Percentiles rank a stretch among this genome's conserved stretches.
These are phyloP conservation scores for Vicia faba DNA, from an alignment of 306 rosid species.

Conservation along the genomic window DNA sequence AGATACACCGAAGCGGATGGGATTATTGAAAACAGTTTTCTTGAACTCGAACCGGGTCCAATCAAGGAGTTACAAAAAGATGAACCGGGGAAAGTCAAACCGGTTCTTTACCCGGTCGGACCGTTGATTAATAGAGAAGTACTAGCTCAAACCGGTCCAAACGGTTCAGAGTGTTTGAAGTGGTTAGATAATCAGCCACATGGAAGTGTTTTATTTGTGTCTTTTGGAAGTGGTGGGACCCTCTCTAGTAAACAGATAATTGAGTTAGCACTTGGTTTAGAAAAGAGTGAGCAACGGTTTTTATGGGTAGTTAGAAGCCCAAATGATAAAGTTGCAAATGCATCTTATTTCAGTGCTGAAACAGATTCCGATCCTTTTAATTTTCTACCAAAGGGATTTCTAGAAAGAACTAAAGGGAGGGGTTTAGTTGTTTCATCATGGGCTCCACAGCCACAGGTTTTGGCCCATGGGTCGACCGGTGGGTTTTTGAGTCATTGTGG, in stretches of 20 bases:
- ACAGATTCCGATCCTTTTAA: slow-evolving; percentile 34
- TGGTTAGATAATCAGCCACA: slow-evolving; percentile 71
- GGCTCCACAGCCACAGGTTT: slow-evolving; percentile 76
- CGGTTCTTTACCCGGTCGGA: slow-evolving; percentile 59
- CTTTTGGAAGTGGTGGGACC: slow-evolving; percentile 68
- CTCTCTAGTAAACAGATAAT: slow-evolving; percentile 38
- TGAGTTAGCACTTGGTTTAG: slow-evolving; percentile 56
- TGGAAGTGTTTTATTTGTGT: slow-evolving; percentile 53
- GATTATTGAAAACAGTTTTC: slow-evolving; percentile 55
- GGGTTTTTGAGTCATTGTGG: slow-evolving; percentile 85
- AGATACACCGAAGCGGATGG: slow-evolving; percentile 64
- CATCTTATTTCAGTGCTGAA: slow-evolving; percentile 51
- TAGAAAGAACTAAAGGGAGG: slow-evolving; percentile 52
- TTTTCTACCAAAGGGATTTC: slow-evolving; percentile 63
- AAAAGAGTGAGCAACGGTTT: slow-evolving; percentile 55
- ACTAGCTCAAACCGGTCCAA: not conserved
- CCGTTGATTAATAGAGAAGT: slow-evolving; percentile 38
- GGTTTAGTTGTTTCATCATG: slow-evolving; percentile 56
- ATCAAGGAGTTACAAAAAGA: slow-evolving; percentile 38
- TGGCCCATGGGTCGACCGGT: slow-evolving; percentile 62
- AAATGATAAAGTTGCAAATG: slow-evolving; percentile 33
- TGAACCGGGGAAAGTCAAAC: slow-evolving; percentile 44
- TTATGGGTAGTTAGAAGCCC: slow-evolving; percentile 62
- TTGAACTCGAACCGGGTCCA: slow-evolving; percentile 64
- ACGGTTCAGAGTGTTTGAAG: slow-evolving; percentile 39